Percentiles rank a stretch among this genome's conserved stretches.
Evolutionary conservation across 164 flowering plant species (phyloP).

Genomic region (Akebia trifoliata): DNA sequence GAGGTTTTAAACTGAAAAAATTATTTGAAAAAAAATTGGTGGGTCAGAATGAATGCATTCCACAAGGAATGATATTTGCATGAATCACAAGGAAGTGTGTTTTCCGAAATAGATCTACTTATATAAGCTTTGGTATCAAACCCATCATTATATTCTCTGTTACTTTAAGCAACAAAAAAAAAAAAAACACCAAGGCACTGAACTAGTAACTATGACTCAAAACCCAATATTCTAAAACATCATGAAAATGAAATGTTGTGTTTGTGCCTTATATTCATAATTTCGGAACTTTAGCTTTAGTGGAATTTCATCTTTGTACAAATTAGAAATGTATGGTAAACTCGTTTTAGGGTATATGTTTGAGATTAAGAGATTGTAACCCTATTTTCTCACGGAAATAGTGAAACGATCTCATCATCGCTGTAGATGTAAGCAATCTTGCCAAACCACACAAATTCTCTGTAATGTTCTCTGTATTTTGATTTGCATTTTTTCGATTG

Average conservation of each 20-base stretch:
- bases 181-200: neutral
- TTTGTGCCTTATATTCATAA: no score
- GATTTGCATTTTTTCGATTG: no score
- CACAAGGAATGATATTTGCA: neutral
- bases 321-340: no score
- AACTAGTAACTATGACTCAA: neutral
- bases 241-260: constrained; percentile 4
- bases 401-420: no score
- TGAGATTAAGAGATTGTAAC: no score
- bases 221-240: neutral
- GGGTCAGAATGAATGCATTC: neutral
- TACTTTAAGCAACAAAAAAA: neutral
- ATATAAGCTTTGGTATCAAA: neutral
- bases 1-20: neutral
- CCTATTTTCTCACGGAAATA: no score
- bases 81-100: neutral
- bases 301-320: no score
- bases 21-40: neutral
- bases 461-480: no score
- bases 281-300: no score
- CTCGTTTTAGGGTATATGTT: no score
- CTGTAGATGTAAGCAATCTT: no score
- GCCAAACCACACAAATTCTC: no score
- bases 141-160: neutral
- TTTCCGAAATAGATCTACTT: neutral